phyloP scores from a whole-genome alignment of 768 basidiomycete species.

The Exsudoporus frostii region DNA sequence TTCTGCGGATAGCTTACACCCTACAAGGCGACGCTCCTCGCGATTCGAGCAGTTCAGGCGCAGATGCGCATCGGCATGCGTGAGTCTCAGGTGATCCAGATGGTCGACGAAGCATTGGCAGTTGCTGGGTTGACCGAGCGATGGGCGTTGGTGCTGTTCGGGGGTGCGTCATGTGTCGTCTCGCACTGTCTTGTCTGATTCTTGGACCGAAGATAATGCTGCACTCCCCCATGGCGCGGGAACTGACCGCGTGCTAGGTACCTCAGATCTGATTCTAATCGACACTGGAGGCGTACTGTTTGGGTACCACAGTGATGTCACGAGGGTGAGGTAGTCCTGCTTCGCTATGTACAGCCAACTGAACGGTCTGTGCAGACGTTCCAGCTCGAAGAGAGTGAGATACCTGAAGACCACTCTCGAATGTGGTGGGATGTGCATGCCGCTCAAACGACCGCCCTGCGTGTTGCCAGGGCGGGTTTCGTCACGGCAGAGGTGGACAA shows the following conservation, averaged over 20 bases:
- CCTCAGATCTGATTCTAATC: slow-evolving; percentile 67
- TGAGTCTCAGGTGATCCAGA: slow-evolving; percentile 63
- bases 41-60: slow-evolving; percentile 62
- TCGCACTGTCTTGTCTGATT: not conserved
- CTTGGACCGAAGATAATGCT: slow-evolving; percentile 60
- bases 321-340: slow-evolving; percentile 48
- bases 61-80: slow-evolving; percentile 67
- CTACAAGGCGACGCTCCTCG: slow-evolving; percentile 70
- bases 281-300: slow-evolving; percentile 71
- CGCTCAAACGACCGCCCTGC: slow-evolving; percentile 59
- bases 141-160: slow-evolving; percentile 71
- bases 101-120: slow-evolving; percentile 55
- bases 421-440: slow-evolving; percentile 65
- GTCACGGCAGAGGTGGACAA: slow-evolving; percentile 56
- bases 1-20: not conserved
- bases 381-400: slow-evolving; percentile 53
- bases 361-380: slow-evolving; percentile 47
- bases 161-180: slow-evolving; percentile 46
- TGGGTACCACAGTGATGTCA: slow-evolving; percentile 78
- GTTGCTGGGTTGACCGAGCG: slow-evolving; percentile 56
- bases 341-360: not conserved
- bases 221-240: slow-evolving; percentile 83
- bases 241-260: slow-evolving; percentile 56
- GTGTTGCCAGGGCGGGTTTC: slow-evolving; percentile 44
- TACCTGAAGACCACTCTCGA: slow-evolving; percentile 48